Percentiles rank a stretch among this genome's conserved stretches.
These are phyloP conservation scores for Polyporus tsugae DNA, from an alignment of 1,284 basidiomycete genomes.

Conservation along the genomic window DNA sequence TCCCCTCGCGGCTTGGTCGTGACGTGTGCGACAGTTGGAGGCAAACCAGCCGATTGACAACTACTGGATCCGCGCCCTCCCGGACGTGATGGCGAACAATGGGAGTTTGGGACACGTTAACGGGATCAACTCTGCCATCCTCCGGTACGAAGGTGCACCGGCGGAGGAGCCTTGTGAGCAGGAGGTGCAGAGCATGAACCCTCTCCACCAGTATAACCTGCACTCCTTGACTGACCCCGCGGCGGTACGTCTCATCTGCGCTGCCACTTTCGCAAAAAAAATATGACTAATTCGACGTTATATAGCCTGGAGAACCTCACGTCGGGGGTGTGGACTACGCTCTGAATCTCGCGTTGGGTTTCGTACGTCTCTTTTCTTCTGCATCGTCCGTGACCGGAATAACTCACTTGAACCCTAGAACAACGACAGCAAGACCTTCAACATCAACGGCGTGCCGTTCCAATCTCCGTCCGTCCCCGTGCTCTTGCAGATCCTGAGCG, in stretches of 20 bases:
- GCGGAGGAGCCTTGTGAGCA: constrained; percentile 45
- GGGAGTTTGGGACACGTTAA: constrained; percentile 37
- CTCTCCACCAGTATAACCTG: constrained; percentile 43
- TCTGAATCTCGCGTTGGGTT: neutral
- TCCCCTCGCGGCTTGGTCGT: neutral
- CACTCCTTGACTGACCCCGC: constrained; percentile 24
- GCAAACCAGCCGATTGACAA: constrained; percentile 47
- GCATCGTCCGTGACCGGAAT: neutral
- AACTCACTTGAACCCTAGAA: neutral
- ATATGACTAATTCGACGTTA: neutral
- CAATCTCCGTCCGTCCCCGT: constrained; percentile 42
- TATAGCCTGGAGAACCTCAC: constrained; percentile 38
- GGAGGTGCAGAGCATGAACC: constrained; percentile 36
- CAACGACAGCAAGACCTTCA: constrained; percentile 47
- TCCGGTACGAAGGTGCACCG: constrained; percentile 59
- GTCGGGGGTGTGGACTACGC: neutral
- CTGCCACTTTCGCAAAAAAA: neutral
- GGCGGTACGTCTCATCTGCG: constrained; percentile 17
- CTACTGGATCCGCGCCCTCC: constrained; percentile 55
- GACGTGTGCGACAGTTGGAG: constrained; percentile 31
- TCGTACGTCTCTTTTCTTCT: constrained; percentile 24
- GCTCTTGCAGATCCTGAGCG: constrained; percentile 48
- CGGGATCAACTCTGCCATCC: constrained; percentile 60
- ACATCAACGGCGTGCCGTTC: constrained; percentile 38
- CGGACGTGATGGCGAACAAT: constrained; percentile 38